Percentiles rank a stretch among this genome's conserved stretches.
These are phyloP conservation scores for Schizosaccharomyces octosporus DNA, from an alignment of 805 yeast genomes.

Conservation along the genomic window DNA sequence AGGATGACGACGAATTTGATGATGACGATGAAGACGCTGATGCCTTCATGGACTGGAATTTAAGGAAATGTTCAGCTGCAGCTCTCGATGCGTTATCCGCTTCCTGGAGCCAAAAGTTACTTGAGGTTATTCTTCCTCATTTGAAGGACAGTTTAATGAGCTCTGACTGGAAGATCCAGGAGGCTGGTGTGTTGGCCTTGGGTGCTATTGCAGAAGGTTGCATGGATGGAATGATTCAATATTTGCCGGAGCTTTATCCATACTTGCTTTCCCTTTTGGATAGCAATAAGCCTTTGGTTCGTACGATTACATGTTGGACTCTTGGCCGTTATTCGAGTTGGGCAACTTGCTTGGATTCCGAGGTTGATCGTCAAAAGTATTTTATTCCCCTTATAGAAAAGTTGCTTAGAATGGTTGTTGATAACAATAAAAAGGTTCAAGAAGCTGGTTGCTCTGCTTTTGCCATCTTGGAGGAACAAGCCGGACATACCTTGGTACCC, in stretches of 20 bases:
- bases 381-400: constrained; percentile 59
- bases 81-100: constrained; percentile 63
- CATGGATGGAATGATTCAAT: constrained; percentile 35
- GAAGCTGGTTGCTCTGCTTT: constrained; percentile 79
- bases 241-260: constrained; percentile 61
- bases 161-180: constrained; percentile 67
- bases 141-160: constrained; percentile 47
- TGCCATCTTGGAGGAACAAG: constrained; percentile 55
- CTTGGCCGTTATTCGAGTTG: constrained; percentile 62
- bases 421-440: constrained; percentile 77
- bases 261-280: constrained; percentile 55
- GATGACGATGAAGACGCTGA: constrained; percentile 52
- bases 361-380: constrained; percentile 36
- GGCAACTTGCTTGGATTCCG: constrained; percentile 32
- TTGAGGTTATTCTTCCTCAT: constrained; percentile 45
- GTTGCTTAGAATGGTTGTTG: constrained; percentile 19
- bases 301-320: constrained; percentile 93
- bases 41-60: constrained; percentile 57
- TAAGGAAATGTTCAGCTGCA: constrained; percentile 86
- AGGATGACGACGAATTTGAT: constrained; percentile 37
- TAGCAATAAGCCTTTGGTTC: constrained; percentile 58
- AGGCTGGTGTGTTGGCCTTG: constrained; percentile 77
- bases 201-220: constrained; percentile 92
- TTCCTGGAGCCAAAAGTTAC: constrained; percentile 38
- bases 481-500: constrained; percentile 39